Percentiles rank a stretch among this genome's conserved stretches.
These are phyloP conservation scores for Eimeria sp. DNA, from an alignment of 169 alveolate species.

Conservation along the genomic window DNA sequence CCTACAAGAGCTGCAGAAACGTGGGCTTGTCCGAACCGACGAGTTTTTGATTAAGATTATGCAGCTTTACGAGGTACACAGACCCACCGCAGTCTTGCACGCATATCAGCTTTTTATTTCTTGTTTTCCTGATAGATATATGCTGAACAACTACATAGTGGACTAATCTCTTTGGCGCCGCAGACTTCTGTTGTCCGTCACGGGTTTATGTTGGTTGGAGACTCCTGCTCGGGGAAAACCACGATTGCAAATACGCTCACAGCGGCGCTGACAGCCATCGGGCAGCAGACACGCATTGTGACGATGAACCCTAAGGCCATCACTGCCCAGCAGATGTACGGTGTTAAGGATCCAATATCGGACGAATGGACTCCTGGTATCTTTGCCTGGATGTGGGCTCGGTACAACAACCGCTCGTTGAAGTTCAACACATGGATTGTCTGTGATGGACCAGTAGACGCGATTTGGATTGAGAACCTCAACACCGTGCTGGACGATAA, in stretches of 20 bases:
- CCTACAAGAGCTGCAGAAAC: slow-evolving; percentile 74
- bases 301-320: slow-evolving; percentile 98
- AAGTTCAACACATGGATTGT: slow-evolving; percentile 97
- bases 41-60: slow-evolving; percentile 93
- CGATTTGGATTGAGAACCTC: slow-evolving; percentile 98
- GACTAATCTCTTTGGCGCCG: slow-evolving; percentile 10
- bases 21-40: slow-evolving; percentile 82
- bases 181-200: slow-evolving; percentile 98
- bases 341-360: slow-evolving; percentile 94
- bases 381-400: slow-evolving; percentile 97
- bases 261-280: slow-evolving; percentile 92
- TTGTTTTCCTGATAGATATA: neutral
- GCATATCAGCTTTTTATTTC: neutral
- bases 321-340: slow-evolving; percentile 95
- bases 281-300: slow-evolving; percentile 91
- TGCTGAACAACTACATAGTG: neutral
- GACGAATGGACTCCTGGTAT: slow-evolving; percentile 99
- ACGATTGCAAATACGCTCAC: slow-evolving; percentile 96
- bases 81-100: neutral
- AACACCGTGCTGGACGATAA: slow-evolving; percentile 98
- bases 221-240: slow-evolving; percentile 98
- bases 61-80: slow-evolving; percentile 90
- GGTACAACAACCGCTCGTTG: slow-evolving; percentile 94
- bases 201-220: slow-evolving; percentile 99
- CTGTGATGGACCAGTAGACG: slow-evolving; percentile 99